Conservation (phyloP, 768 basidiomycete genomes). For the Mycena leptocephala region DNA sequence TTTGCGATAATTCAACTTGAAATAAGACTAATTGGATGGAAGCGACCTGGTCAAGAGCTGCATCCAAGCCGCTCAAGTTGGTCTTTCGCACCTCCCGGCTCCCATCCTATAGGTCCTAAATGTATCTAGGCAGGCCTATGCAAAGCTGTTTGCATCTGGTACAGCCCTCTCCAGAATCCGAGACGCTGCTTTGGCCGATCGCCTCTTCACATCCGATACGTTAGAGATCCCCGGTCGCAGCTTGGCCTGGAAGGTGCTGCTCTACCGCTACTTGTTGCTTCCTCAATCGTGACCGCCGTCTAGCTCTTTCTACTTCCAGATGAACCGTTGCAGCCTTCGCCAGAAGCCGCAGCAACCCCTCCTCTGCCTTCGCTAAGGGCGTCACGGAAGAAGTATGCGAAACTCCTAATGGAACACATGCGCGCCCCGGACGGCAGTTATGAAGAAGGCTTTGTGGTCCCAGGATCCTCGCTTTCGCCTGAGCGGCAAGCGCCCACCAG, state of each 20-base stretch:
- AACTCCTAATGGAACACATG: slow-evolving; percentile 78
- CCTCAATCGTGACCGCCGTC: slow-evolving; percentile 31
- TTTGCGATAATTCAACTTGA: too few relatives aligned
- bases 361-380: slow-evolving; percentile 62
- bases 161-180: slow-evolving; percentile 74
- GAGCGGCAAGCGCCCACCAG: slow-evolving; percentile 47
- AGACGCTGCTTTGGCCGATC: slow-evolving; percentile 76
- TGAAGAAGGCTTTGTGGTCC: slow-evolving; percentile 75
- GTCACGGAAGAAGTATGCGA: slow-evolving; percentile 71
- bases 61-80: slow-evolving; percentile 28
- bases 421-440: slow-evolving; percentile 91
- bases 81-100: slow-evolving; percentile 9
- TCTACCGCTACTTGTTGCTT: slow-evolving; percentile 17
- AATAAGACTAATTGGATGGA: slow-evolving; percentile 1
- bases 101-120: not conserved
- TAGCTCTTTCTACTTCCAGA: slow-evolving; percentile 81
- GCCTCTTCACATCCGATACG: slow-evolving; percentile 64
- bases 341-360: slow-evolving; percentile 44
- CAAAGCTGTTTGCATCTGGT: slow-evolving; percentile 67
- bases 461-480: slow-evolving; percentile 61
- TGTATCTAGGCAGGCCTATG: slow-evolving; percentile 57
- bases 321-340: slow-evolving; percentile 74
- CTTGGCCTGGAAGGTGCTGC: slow-evolving; percentile 85
- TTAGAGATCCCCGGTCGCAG: slow-evolving; percentile 81
- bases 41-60: slow-evolving; percentile 20